Percentiles rank a stretch among this genome's conserved stretches.
Evolutionary conservation across 2,329 filamentous ascomycete genomes (phyloP).

Genomic region (Hansfordia pulvinata): DNA sequence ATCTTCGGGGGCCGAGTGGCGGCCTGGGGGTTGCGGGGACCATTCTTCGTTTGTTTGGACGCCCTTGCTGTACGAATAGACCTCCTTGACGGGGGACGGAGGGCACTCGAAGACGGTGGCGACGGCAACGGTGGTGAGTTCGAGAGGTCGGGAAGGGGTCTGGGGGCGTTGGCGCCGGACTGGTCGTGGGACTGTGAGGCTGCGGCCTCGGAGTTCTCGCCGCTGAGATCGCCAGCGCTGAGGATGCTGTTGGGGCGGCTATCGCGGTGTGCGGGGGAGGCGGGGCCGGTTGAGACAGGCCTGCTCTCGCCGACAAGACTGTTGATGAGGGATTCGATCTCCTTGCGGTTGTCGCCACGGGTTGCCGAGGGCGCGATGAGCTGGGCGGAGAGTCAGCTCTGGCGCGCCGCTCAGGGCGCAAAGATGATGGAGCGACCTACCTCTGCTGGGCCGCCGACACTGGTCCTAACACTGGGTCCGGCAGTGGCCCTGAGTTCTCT

Average conservation of each 20-base stretch:
- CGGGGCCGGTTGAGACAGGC: constrained; percentile 50
- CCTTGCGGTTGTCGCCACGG: constrained; percentile 54
- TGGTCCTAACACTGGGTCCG: constrained; percentile 54
- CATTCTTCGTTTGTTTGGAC: constrained; percentile 81
- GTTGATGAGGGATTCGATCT: constrained; percentile 77
- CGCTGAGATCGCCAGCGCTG: constrained; percentile 70
- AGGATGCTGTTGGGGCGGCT: constrained; percentile 80
- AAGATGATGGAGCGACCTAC: constrained; percentile 32
- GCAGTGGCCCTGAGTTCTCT: constrained; percentile 73
- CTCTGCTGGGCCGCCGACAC: constrained; percentile 55
- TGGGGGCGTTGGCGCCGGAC: constrained; percentile 17
- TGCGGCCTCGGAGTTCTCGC: constrained; percentile 53
- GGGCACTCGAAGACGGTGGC: constrained; percentile 72
- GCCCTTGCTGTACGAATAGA: constrained; percentile 93
- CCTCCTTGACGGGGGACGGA: constrained; percentile 62
- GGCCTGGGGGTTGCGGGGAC: constrained; percentile 38
- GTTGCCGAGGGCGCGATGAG: constrained; percentile 57
- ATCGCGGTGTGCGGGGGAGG: constrained; percentile 52
- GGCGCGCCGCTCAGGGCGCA: neutral
- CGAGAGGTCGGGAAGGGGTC: constrained; percentile 51
- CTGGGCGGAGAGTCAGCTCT: constrained; percentile 20
- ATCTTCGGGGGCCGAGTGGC: constrained; percentile 39
- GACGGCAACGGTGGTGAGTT: constrained; percentile 58
- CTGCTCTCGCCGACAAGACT: constrained; percentile 70
- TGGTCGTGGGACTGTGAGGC: constrained; percentile 31